Conservation (phyloP, 805 yeast genomes). For the Jamesozyma lodderae region DNA sequence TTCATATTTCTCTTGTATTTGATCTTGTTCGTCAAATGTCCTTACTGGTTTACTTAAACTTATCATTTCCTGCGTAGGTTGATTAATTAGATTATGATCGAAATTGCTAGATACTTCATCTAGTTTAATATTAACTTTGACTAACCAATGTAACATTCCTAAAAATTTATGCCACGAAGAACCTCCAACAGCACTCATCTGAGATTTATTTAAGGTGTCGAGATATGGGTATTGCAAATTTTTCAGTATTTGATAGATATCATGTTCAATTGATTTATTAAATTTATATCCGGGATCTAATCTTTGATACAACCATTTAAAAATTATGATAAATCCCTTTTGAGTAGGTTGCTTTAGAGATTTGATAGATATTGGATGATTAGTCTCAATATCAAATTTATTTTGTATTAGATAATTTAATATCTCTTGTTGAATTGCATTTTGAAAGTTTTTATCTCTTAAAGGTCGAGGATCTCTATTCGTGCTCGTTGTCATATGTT, state of each 20-base stretch:
- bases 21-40: slow-evolving; percentile 25
- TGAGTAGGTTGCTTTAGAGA: slow-evolving; percentile 75
- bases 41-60: slow-evolving; percentile 19
- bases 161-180: slow-evolving; percentile 76
- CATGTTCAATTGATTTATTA: slow-evolving; percentile 60
- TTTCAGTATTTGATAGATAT: slow-evolving; percentile 59
- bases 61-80: slow-evolving; percentile 27
- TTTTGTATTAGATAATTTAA: slow-evolving; percentile 52
- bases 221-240: slow-evolving; percentile 69
- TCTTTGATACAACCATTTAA: slow-evolving; percentile 68
- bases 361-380: slow-evolving; percentile 55
- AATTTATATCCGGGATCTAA: slow-evolving; percentile 75
- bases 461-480: slow-evolving; percentile 66
- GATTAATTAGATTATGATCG: slow-evolving; percentile 17
- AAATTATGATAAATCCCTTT: slow-evolving; percentile 68
- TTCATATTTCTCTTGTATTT: slow-evolving; percentile 30
- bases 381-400: slow-evolving; percentile 67
- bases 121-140: slow-evolving; percentile 42
- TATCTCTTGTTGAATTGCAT: slow-evolving; percentile 55
- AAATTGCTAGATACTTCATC: slow-evolving; percentile 27
- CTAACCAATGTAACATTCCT: slow-evolving; percentile 79
- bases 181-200: slow-evolving; percentile 86
- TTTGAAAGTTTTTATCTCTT: slow-evolving; percentile 62
- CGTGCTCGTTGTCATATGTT: slow-evolving; percentile 3
- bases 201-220: slow-evolving; percentile 73